These are phyloP conservation scores for Davidsoniella virescens DNA, from an alignment of 2,329 filamentous ascomycete genomes.

Conservation along the genomic window DNA sequence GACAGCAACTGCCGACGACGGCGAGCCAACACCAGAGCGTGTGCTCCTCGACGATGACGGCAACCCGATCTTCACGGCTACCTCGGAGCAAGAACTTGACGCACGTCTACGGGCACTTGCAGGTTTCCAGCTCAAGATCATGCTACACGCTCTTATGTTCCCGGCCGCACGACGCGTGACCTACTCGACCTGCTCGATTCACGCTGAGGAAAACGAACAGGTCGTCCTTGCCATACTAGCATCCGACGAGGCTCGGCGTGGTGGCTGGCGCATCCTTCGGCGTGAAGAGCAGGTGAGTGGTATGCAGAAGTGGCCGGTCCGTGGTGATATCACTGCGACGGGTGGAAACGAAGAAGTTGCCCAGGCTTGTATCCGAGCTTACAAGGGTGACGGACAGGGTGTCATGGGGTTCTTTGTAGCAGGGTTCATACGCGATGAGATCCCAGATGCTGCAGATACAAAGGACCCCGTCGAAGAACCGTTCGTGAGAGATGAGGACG, in stretches of 20 bases:
- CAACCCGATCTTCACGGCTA: constrained; percentile 33
- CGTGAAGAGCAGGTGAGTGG: constrained; percentile 60
- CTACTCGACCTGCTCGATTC: constrained; percentile 87
- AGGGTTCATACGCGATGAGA: constrained; percentile 53
- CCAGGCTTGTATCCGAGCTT: constrained; percentile 66
- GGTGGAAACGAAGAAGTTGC: constrained; percentile 36
- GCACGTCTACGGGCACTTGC: constrained; percentile 58
- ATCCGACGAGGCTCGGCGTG: constrained; percentile 46
- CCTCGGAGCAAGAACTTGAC: constrained; percentile 39
- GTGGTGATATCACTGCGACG: constrained; percentile 37
- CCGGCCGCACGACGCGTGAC: constrained; percentile 59
- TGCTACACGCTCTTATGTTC: constrained; percentile 74
- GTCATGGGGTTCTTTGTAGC: constrained; percentile 94
- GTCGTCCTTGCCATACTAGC: constrained; percentile 59
- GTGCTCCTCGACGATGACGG: constrained; percentile 42
- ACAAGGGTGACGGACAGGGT: constrained; percentile 63
- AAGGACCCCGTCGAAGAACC: constrained; percentile 26
- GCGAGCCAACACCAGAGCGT: constrained; percentile 18
- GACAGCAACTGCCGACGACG: constrained; percentile 16
- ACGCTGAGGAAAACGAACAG: constrained; percentile 74
- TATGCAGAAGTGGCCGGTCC: constrained; percentile 57
- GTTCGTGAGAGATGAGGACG: constrained; percentile 34
- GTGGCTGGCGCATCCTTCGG: constrained; percentile 63
- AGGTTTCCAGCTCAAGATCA: constrained; percentile 63
- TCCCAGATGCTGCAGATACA: constrained; percentile 14